Conservation (phyloP, 2,329 filamentous ascomycete species). For the Aciculosporium take region DNA sequence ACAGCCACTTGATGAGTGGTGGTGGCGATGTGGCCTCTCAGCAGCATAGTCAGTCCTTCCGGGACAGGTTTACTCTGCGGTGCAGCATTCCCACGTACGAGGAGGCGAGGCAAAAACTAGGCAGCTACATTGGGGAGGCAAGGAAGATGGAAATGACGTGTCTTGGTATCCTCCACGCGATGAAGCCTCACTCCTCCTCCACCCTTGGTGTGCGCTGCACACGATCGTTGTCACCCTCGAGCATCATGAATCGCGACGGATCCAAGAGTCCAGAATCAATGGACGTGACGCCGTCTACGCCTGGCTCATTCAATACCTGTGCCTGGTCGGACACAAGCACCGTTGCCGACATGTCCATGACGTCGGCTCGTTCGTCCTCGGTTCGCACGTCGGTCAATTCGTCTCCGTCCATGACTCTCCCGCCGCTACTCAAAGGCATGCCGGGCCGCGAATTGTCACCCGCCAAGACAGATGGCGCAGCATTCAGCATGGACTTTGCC, state of each 20-base stretch:
- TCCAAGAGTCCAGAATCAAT: conserved; percentile 6
- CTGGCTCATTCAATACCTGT: background rate
- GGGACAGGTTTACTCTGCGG: conserved; percentile 19
- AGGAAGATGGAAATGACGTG: conserved; percentile 21
- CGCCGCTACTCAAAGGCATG: conserved; percentile 30
- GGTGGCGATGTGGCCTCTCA: conserved; percentile 9
- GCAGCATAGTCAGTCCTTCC: conserved; percentile 12
- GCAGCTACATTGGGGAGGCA: conserved; percentile 19
- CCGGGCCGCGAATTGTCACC: conserved; percentile 25
- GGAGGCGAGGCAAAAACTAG: conserved; percentile 15
- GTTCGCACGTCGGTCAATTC: conserved; percentile 1
- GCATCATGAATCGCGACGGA: conserved; percentile 5
- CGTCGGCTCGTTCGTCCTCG: conserved; percentile 4
- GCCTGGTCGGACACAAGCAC: conserved; percentile 1
- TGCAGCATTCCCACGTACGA: conserved; percentile 19
- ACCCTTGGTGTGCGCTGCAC: background rate
- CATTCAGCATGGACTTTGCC: conserved; percentile 18
- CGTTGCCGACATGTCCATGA: conserved; percentile 2
- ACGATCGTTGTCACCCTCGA: conserved; percentile 5
- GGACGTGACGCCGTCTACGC: background rate
- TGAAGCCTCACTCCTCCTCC: conserved; percentile 6
- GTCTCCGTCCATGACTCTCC: conserved; percentile 8
- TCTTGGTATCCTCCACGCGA: conserved; percentile 11
- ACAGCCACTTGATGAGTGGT: conserved; percentile 18
- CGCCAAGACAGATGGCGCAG: conserved; percentile 23